Evolutionary conservation across 768 basidiomycete genomes (phyloP), one percentile per base, ranked within the genome.

Genomic region (Trametes meyenii): DNA sequence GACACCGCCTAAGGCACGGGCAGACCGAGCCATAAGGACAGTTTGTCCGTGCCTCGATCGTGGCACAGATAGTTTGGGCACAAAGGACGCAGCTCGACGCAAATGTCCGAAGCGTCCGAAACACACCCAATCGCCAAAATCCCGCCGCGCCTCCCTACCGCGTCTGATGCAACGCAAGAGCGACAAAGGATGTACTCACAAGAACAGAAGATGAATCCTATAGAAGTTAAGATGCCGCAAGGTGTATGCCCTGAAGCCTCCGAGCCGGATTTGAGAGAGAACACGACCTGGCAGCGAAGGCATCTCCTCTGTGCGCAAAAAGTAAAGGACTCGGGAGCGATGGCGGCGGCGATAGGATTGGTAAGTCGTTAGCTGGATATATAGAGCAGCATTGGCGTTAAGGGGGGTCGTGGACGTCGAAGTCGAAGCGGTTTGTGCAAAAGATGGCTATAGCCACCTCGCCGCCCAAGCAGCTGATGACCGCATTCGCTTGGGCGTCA

Each of bases 161-260:
- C 16, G 39, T 12, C 39, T 10, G 21, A 17, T 39, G 26, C 8
- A 14, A 55, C 36, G 26, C 11, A 14, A 56, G 44, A 21, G 1
- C 19, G 21, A 12, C 16, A 19, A 45, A 23, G 39, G 36, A 21
- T 5, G n/a, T 17, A 71, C 75, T 60, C 64, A 75, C 74, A 82
- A 81, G 62, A 76, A 70, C 36, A 82, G 54, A 36, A 81, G 66
- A 69, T 82, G 82, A 12, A 81, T 68, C 16, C 82, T 75, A 61
- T 79, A 83, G 65, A 83, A 83, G 68, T 83, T 83, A 59, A 79
- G 74, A 61, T 74, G 73, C 33, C 49, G 42, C 45, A 54, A 19
- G 56, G 70, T 43, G 50, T 70, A 69, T 19, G 49, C 24, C 50
- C 46, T 24, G 50, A 64, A 19, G 33, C 43, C 46, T 17, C 33